Evolutionary conservation across 2,329 filamentous ascomycete species (phyloP).

Genomic region (Tolypocladium tropicale): DNA sequence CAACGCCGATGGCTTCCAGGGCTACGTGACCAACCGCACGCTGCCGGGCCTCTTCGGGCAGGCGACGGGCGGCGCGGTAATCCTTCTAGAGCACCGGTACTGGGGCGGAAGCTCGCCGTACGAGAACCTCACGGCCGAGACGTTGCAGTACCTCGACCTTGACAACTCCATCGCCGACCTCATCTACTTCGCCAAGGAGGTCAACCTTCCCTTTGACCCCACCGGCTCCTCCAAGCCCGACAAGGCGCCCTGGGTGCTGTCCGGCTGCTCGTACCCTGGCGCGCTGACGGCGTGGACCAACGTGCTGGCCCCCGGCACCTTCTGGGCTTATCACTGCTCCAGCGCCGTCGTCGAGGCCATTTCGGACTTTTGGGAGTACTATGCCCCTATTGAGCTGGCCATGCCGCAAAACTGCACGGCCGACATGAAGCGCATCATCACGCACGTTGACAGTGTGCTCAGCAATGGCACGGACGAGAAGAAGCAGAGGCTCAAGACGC

Average conservation of each 20-base stretch:
- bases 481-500: conserved; percentile 29
- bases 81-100: conserved; percentile 76
- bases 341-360: conserved; percentile 69
- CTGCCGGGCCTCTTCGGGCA: conserved; percentile 54
- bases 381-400: conserved; percentile 31
- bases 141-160: conserved; percentile 65
- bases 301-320: conserved; percentile 61
- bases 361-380: conserved; percentile 58
- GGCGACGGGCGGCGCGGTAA: conserved; percentile 58
- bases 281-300: conserved; percentile 65
- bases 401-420: conserved; percentile 49
- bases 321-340: conserved; percentile 65
- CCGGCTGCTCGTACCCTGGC: conserved; percentile 73
- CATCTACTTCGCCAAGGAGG: conserved; percentile 63
- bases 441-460: conserved; percentile 37
- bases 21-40: conserved; percentile 62
- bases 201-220: conserved; percentile 57
- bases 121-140: conserved; percentile 51
- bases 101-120: conserved; percentile 66
- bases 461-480: conserved; percentile 19
- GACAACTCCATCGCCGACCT: conserved; percentile 69
- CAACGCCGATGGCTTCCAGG: conserved; percentile 42
- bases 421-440: conserved; percentile 43
- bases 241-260: conserved; percentile 59
- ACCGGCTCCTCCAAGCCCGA: conserved; percentile 52